These are phyloP conservation scores for Pseudomassariella vexata DNA, from an alignment of 2,329 filamentous ascomycete genomes.

Conservation along the genomic window DNA sequence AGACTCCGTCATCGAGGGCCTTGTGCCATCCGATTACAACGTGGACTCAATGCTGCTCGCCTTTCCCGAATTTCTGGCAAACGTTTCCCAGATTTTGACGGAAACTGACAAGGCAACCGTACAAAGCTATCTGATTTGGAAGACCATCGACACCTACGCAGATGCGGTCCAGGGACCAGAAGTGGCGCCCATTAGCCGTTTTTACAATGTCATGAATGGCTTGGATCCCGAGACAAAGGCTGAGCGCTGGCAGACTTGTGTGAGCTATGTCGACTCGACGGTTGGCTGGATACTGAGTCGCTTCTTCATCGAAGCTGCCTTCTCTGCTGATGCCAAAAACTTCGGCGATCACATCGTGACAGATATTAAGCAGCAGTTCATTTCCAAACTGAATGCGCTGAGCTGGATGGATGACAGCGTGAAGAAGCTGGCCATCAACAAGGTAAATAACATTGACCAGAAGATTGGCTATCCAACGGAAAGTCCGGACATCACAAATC, in stretches of 20 bases:
- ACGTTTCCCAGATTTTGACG: conserved; percentile 49
- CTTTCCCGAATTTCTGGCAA: conserved; percentile 55
- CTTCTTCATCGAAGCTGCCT: conserved; percentile 65
- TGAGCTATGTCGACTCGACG: conserved; percentile 49
- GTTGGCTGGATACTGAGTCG: conserved; percentile 65
- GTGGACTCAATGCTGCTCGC: conserved; percentile 50
- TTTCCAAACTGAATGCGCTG: conserved; percentile 34
- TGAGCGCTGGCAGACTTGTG: conserved; percentile 63
- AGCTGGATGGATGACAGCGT: conserved; percentile 57
- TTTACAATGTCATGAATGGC: conserved; percentile 55
- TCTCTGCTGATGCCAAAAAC: conserved; percentile 59
- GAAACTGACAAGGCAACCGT: conserved; percentile 49
- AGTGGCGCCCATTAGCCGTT: conserved; percentile 52
- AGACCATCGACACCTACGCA: conserved; percentile 49
- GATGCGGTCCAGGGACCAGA: conserved; percentile 52
- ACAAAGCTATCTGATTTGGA: conserved; percentile 60
- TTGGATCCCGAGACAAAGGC: conserved; percentile 55
- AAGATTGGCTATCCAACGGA: conserved; percentile 61
- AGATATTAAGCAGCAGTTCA: conserved; percentile 63
- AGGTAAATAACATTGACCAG: conserved; percentile 58
- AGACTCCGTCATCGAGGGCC: conserved; percentile 41
- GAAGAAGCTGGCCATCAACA: conserved; percentile 51
- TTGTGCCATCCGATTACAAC: conserved; percentile 45
- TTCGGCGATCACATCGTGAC: conserved; percentile 65
- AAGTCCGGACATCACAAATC: conserved; percentile 54